Base-by-base conservation (phyloP, 2,329 filamentous ascomycete genomes). In the Aspergillus vadensis region DNA sequence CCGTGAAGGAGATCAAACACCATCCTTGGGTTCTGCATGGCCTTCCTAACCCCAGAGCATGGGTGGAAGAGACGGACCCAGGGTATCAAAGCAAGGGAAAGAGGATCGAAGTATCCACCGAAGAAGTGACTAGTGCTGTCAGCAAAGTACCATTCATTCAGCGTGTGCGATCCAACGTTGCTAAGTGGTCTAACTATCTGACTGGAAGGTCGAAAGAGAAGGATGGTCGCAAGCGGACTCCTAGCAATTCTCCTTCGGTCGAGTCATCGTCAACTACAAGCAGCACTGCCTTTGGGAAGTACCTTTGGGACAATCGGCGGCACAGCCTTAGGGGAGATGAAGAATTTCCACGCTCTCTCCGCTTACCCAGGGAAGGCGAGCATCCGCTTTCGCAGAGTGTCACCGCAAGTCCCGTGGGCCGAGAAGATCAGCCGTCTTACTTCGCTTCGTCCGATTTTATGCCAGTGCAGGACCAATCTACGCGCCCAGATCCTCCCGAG, bases 21-120 rank as follows among this genome's bases (percentile, higher is more conserved):
- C 95, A 99, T 72, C 88, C 89, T 5, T 99, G 95, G 95, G 89
- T 98, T 15, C 82, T 94, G 1, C 82, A 88, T 60, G 92, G 90
- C 64, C 85, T 98, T 49, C 80, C 86, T 36, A 89, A 97, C 67
- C 85, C 89, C 39, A 80, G 86, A 32, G 82, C 84, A 9, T 99
- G 95, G 95, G 86, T 97, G n/a, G 92, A 97, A 68, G 92, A 96
- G 64, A 97, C 93, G 1, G 94, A 98, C 70, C 92, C 93, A 2
- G 88, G 87, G 39, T 85, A 88, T 38, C 89, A 89, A 61, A 89
- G 88, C 32, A 86, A 91, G 59, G 92, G 92, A 66, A 88, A 90
- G 72, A 92, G 88, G 76, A 98, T 99, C 69, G 89, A 97, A 74
- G 91, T 98, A 51, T 93, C 96, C 61, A 92, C 91, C 66, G 88